Conservation (phyloP, 345 rosid genomes). For the Citrus glauca region DNA sequence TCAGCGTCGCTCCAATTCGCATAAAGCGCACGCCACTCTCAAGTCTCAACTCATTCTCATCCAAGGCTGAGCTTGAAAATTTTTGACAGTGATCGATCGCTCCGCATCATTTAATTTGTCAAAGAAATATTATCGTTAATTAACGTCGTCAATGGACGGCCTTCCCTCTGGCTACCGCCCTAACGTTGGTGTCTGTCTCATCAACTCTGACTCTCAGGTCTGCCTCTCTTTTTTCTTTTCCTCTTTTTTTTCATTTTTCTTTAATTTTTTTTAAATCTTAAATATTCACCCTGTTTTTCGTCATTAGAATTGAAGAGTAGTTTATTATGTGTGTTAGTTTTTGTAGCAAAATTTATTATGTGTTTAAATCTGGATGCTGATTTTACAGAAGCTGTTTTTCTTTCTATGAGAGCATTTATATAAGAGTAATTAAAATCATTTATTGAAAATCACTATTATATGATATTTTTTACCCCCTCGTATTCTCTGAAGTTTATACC, state of each 20-base stretch:
- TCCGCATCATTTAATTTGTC: neutral
- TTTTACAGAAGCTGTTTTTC: too few species aligned
- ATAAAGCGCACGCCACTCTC: neutral
- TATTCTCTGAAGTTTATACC: too few species aligned
- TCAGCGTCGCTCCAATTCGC: constrained; percentile 42
- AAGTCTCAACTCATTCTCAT: neutral
- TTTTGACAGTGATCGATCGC: constrained; percentile 2
- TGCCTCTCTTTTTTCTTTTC: neutral
- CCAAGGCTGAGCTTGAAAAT: neutral
- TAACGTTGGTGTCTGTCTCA: constrained; percentile 93
- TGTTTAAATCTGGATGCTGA: neutral
- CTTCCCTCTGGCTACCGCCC: constrained; percentile 97
- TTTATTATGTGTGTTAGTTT: too few species aligned
- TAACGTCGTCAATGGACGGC: constrained; percentile 51
- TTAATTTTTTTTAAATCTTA: neutral
- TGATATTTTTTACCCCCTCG: too few species aligned
- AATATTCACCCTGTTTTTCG: neutral
- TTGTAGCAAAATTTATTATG: neutral
- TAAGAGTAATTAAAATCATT: too few species aligned
- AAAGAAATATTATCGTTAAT: neutral
- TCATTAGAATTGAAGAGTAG: too few species aligned
- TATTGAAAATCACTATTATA: neutral
- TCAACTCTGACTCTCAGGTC: constrained; percentile 88
- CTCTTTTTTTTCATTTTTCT: neutral
- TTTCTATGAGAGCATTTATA: too few species aligned